A percentile compares a stretch with the other conserved stretches of the same genome.
Evolutionary conservation across 257 asterid genomes (phyloP).

Genomic region (Nemophila menziesii): DNA sequence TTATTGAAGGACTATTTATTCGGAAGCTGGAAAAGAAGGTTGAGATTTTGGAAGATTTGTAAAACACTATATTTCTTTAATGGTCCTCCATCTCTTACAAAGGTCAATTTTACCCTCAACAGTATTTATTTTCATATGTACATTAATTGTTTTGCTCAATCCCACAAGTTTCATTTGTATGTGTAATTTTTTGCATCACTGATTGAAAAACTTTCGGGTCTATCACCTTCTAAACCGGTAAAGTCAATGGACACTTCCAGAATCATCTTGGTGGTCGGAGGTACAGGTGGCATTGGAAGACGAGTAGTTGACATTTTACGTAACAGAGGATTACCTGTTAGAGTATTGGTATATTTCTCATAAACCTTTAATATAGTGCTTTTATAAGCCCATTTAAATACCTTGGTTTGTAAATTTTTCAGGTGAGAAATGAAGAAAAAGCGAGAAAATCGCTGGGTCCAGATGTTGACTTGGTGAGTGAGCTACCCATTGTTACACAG

Average conservation of each 20-base stretch:
- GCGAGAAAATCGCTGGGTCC: slow-evolving; percentile 86
- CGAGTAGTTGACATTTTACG: slow-evolving; percentile 74
- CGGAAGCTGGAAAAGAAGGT: slow-evolving; percentile 59
- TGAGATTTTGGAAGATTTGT: slow-evolving; percentile 91
- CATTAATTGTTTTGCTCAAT: slow-evolving; percentile 3
- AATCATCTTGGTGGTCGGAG: slow-evolving; percentile 79
- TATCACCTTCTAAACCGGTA: slow-evolving; percentile 61
- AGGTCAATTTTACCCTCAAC: slow-evolving; percentile 35
- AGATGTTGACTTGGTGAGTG: slow-evolving; percentile 75
- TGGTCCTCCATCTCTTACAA: slow-evolving; percentile 91
- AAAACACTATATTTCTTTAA: slow-evolving; percentile 79
- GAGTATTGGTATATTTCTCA: slow-evolving; percentile 45
- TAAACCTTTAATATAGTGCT: too few relatives aligned
- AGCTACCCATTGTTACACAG: slow-evolving; percentile 6
- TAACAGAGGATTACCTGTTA: slow-evolving; percentile 49
- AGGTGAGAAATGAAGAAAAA: slow-evolving; percentile 95
- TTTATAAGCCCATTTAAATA: too few relatives aligned
- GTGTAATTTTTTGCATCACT: slow-evolving; percentile 75
- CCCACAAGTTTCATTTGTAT: slow-evolving; percentile 29
- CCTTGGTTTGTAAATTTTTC: slow-evolving; percentile 17
- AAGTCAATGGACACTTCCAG: slow-evolving; percentile 57
- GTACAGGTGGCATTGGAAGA: slow-evolving; percentile 97
- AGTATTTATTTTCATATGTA: slow-evolving; percentile 5
- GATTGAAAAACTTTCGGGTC: slow-evolving; percentile 82
- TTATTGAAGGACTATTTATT: slow-evolving; percentile 26